Evolutionary conservation across 441 rosid species (phyloP), one percentile per base, ranked within the genome.

Genomic region (Pelargonium myrrhifolium): DNA sequence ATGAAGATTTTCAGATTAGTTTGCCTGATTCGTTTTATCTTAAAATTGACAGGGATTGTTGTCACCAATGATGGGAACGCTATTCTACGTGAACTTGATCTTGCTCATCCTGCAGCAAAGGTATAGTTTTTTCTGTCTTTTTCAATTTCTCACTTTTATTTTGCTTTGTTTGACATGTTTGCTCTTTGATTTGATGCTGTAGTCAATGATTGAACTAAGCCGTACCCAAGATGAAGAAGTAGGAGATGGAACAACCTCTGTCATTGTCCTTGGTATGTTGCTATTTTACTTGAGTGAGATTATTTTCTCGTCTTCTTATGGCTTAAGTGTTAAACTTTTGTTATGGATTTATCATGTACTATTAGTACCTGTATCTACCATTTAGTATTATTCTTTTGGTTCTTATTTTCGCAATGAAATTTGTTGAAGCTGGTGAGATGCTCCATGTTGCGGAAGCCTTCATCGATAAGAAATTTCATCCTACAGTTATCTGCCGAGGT

Each of bases 211-310:
- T 64, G 70, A 68, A 62, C 72, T 69, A 64, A 69, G 77, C 45
- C 72, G 77, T 60, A 74, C 77, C 18, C 77, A 74, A 74, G 77
- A 74, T 68, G 77, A 69, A 69, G 77, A 74, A 62, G 77, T 74
- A 8, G 77, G 77, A 65, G 77, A 74, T 69, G 77, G 77, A 47
- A 74, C 77, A 21, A 74, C 77, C 11, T 74, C 77, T 47, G 77
- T 74, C 56, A 74, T 74, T 55, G 77, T 74, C 21, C 77, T 74
- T 64, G 77, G 77, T 74, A 74, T 58, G 73, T 21, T 24, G 24
- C 20, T n/a, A n/a, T 31, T 31, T 31, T 31, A 0, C 37, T 31
- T 0, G 6, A 31, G 6, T 31, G 37, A 31, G 6, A 2, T 53
- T 15, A 53, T 53, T 53, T 6, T 21, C 22, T 9, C 10, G 18